A percentile compares a stretch with the other conserved stretches of the same genome.
Conservation (phyloP, 306 rosid species). For the Vachellia collinsii region DNA sequence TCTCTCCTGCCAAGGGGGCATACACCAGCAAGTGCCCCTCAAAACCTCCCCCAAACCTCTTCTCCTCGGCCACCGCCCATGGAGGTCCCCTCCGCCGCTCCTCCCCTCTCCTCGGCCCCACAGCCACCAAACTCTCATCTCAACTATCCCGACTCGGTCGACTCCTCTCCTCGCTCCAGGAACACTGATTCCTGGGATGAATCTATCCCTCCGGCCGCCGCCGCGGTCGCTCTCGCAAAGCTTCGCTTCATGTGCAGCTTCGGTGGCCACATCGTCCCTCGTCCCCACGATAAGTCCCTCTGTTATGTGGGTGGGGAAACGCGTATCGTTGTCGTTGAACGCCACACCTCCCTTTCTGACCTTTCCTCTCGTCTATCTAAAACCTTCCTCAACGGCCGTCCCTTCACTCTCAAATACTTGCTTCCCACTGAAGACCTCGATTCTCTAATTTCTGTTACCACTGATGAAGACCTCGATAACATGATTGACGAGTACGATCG, state of each 20-base stretch:
- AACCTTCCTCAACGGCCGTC: conserved; percentile 64
- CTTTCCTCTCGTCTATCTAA: conserved; percentile 75
- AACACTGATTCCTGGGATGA: conserved; percentile 93
- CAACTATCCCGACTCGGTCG: conserved; percentile 68
- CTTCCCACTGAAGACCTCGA: conserved; percentile 94
- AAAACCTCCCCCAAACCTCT: conserved; percentile 24
- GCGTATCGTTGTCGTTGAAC: conserved; percentile 79
- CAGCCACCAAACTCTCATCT: conserved; percentile 40
- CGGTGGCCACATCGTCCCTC: conserved; percentile 95
- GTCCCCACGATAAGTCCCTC: conserved; percentile 91
- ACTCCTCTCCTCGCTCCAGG: conserved; percentile 91
- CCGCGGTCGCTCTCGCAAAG: conserved; percentile 30
- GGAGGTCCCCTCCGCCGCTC: conserved; percentile 54
- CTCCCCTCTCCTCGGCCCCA: conserved; percentile 38
- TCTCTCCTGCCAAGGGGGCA: conserved; percentile 32
- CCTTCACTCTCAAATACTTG: conserved; percentile 85
- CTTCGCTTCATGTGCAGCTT: conserved; percentile 97
- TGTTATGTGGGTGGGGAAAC: conserved; percentile 96
- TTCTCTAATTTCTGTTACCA: conserved; percentile 82
- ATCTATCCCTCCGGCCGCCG: conserved; percentile 51
- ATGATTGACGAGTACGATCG: conserved; percentile 98
- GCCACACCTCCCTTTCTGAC: conserved; percentile 69
- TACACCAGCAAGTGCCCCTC: background rate
- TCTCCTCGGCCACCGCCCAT: conserved; percentile 23
- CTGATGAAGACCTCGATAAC: conserved; percentile 93